Conservation (phyloP, 371 early-diverging fungal genomes). For the Mucor velutinosus region DNA sequence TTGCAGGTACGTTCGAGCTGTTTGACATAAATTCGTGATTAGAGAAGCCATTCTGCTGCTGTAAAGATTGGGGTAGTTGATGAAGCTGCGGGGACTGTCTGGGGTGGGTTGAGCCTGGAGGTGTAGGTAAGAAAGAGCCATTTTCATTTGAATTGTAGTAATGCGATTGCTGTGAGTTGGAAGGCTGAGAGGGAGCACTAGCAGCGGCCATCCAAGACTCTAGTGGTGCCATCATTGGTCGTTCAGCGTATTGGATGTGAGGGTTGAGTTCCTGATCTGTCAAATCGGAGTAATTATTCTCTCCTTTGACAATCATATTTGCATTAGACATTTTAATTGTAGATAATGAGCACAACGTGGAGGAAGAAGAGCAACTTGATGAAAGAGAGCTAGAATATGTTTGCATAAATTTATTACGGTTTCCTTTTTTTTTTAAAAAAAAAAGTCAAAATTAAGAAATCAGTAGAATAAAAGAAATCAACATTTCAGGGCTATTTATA, state of each 20-base stretch:
- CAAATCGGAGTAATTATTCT: background rate
- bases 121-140: background rate
- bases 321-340: background rate
- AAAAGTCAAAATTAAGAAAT: background rate
- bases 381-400: background rate
- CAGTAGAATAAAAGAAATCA: background rate
- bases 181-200: background rate
- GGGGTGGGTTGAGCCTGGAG: background rate
- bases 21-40: background rate
- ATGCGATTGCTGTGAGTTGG: background rate
- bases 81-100: background rate
- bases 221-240: slow-evolving; percentile 4
- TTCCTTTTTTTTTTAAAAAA: background rate
- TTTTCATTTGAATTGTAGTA: background rate
- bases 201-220: background rate
- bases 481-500: background rate
- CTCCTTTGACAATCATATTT: background rate
- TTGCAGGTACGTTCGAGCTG: background rate
- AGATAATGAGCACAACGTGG: background rate
- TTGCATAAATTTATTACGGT: background rate
- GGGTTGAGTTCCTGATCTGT: slow-evolving; percentile 3
- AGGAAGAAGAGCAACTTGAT: background rate
- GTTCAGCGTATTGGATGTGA: background rate
- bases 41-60: background rate
- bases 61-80: background rate